phyloP scores from a whole-genome alignment of 768 basidiomycete species.

The Dioszegia aurantiaca region DNA sequence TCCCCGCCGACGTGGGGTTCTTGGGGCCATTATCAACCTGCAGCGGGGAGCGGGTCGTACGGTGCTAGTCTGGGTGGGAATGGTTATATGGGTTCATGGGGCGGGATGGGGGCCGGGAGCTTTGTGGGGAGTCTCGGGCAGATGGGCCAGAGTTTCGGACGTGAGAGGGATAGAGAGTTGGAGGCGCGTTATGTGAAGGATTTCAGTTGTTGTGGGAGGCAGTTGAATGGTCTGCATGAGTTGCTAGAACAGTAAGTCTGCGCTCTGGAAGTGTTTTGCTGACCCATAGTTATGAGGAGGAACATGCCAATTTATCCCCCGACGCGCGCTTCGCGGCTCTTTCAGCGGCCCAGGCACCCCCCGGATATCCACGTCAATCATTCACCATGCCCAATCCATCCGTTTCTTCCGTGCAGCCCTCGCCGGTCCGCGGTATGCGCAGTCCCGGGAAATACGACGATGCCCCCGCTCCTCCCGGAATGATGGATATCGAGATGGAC shows the following conservation, averaged over 20 bases:
- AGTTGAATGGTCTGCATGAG: conserved; percentile 49
- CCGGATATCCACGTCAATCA: conserved; percentile 21
- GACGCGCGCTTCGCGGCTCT: conserved; percentile 35
- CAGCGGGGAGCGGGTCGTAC: not conserved
- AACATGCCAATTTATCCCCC: conserved; percentile 47
- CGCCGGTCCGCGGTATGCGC: not conserved
- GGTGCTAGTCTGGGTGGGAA: not conserved
- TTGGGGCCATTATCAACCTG: not conserved
- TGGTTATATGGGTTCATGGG: conserved; percentile 3
- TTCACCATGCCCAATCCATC: conserved; percentile 18
- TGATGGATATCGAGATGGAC: conserved; percentile 53
- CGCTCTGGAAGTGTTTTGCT: conserved; percentile 1
- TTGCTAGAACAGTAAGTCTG: conserved; percentile 51
- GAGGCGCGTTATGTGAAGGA: conserved; percentile 49
- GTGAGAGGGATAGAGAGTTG: conserved; percentile 43
- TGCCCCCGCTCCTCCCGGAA: conserved; percentile 46
- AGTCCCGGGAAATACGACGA: conserved; percentile 23
- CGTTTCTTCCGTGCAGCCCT: conserved; percentile 11
- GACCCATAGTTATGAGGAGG: conserved; percentile 47
- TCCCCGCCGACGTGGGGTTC: conserved; percentile 37
- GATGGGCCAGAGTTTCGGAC: conserved; percentile 29
- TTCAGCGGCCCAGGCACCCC: conserved; percentile 3
- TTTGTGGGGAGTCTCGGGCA: conserved; percentile 37
- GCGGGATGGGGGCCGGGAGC: conserved; percentile 20
- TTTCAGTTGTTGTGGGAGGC: conserved; percentile 49